Evolutionary conservation across 148 eudicot species (phyloP).

Genomic region (Gaultheria prostrata): DNA sequence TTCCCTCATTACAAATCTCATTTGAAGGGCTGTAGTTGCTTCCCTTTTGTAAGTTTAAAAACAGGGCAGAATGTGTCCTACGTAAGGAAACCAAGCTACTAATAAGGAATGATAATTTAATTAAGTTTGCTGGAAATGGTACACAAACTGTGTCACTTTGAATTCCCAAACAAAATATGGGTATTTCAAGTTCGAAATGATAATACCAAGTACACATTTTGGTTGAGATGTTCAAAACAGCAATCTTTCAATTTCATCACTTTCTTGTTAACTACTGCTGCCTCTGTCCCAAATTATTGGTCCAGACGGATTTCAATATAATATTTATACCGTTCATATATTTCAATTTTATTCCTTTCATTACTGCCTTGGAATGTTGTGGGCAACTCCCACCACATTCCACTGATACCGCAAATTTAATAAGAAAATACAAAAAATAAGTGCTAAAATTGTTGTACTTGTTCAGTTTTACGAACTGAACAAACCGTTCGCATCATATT

Average conservation of each 20-base stretch:
- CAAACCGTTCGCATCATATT: background rate
- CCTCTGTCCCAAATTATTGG: too few species aligned
- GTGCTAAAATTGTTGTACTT: background rate
- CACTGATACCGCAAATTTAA: too few species aligned
- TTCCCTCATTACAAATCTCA: background rate
- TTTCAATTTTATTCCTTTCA: too few species aligned
- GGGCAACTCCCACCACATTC: too few species aligned
- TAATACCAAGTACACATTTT: background rate
- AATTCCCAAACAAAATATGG: background rate
- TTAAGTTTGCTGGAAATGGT: background rate
- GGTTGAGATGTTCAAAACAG: background rate
- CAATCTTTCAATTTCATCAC: background rate
- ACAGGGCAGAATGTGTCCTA: background rate
- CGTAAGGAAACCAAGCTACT: background rate
- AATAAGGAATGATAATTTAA: background rate
- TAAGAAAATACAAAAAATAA: too few species aligned
- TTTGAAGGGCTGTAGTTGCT: background rate
- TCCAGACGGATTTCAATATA: too few species aligned
- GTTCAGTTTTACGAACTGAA: background rate
- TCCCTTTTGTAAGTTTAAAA: background rate
- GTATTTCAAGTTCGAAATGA: background rate
- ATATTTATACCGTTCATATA: too few species aligned
- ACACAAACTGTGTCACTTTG: background rate
- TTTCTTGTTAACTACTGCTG: too few species aligned
- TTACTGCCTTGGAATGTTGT: too few species aligned